Base-by-base conservation (phyloP, 2,329 filamentous ascomycete species). In the Microsporum canis region DNA sequence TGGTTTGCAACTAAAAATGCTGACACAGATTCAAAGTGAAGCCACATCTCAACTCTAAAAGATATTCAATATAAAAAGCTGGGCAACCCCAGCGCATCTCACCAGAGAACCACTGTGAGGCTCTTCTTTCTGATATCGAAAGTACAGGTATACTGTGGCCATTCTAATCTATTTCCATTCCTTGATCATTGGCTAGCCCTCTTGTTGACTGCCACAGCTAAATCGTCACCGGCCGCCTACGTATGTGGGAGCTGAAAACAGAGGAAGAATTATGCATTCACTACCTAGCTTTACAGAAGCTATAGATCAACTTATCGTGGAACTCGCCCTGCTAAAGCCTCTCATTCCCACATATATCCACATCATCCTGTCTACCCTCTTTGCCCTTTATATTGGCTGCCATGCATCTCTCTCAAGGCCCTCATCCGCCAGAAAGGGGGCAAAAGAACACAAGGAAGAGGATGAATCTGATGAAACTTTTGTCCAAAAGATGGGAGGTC, bases 321-420 rank as follows among this genome's bases (percentile, higher is more conserved):
- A 78, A 58, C 78, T 80, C 62, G 69, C 73, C 45, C 63, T 66
- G 43, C 62, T 76, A 57, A 73, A 70, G 62, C 79, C 78, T 14
- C 68, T 80, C 27, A 68, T 85, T 33, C 80, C 81, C 12, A 83
- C 82, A 8, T 82, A 86, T 67, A 68, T 79, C 0, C 85, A 88
- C 71, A 76, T 88, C 10, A 75, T 88, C 60, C 69, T 85, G 63
- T 86, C 88, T 33, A 87, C 91, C 12, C 74, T 96, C 14, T 85
- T 88, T 64, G 89, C 91, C 59, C 95, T 96, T 70, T 94, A 88
- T 74, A 80, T 89, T 3, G 89, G 88, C 56, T 84, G 91, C 6
- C 88, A 96, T 72, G 89, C 88, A n/a, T 88, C 91, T 0, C 82
- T 97, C 23, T 86, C 87, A 12, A 83, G 90, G 17, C 92, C 92